Evolutionary conservation across 805 yeast genomes (phyloP), one percentile per base, ranked within the genome.

Genomic region (Lachancea sp.): DNA sequence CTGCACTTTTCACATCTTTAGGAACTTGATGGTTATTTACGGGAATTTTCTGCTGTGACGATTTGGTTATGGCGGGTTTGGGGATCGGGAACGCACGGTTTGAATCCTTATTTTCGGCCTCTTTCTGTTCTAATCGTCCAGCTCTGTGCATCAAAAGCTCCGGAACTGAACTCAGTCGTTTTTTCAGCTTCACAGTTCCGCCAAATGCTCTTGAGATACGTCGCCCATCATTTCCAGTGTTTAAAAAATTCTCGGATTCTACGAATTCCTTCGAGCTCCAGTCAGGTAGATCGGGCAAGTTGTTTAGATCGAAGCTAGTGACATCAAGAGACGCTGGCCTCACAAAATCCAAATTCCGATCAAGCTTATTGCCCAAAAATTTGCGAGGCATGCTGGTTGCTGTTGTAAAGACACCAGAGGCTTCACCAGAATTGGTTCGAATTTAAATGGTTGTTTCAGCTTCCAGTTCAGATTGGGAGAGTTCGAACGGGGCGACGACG

Each of bases 241-340:
- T 15, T 10, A n/a, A 3, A 26, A 16, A 12, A 10, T 30, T n/a
- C 2, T 30, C 38, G 16, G 22, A 17, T 25, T 39, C 27, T 13
- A 10, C 15, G 11, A 26, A 17, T 9, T 18, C 16, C 13, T 38
- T 12, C 32, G 18, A 25, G 37, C 38, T 13, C 35, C 22, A 10
- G 11, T 16, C 35, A 9, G 42, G 44, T 2, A 38, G 25, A 13
- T 48, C 49, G 2, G 69, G 68, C 11, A 65, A 49, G 4, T 48
- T 33, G 6, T 38, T 16, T 32, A 65, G 41, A 42, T 65, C 69
- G 13, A 55, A 57, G 2, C 47, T 50, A 1, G 67, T 58, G 32
- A 65, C 35, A 1, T 55, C 53, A 45, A 62, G 38, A 2, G 69
- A 63, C 1, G 66, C 52, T 2, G 66, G 64, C 32, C 67, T 56